These are phyloP conservation scores for Croton laevigatus DNA, from an alignment of 441 rosid species.

Conservation along the genomic window DNA sequence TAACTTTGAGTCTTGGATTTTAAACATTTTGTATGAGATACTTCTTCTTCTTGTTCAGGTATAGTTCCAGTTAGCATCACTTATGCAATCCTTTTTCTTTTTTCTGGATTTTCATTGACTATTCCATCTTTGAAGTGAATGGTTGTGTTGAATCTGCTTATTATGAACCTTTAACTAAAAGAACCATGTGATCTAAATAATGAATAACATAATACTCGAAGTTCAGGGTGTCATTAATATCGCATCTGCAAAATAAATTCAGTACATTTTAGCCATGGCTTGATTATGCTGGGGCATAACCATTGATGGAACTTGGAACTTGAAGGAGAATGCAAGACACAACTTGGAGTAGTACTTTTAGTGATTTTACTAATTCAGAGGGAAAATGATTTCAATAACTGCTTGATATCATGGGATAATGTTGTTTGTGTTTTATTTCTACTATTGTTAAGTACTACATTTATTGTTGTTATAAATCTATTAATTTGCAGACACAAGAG, in stretches of 20 bases:
- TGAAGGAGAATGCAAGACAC: neutral
- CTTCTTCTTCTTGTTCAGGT: slow-evolving; percentile 99
- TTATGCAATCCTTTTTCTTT: neutral
- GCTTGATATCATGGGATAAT: neutral
- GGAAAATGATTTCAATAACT: neutral
- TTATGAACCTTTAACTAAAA: neutral
- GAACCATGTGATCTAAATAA: neutral
- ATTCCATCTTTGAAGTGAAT: neutral
- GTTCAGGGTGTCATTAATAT: neutral
- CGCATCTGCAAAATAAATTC: neutral
- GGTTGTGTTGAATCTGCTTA: neutral
- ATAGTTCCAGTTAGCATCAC: slow-evolving; percentile 14
- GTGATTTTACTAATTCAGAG: neutral
- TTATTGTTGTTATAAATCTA: neutral
- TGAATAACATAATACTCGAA: neutral
- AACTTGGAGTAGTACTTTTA: neutral
- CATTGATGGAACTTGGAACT: neutral
- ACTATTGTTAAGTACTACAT: neutral
- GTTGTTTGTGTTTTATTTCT: neutral
- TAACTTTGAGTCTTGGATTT: slow-evolving; percentile 89
- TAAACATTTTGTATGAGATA: slow-evolving; percentile 81
- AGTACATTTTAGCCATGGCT: neutral
- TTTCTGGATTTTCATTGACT: neutral
- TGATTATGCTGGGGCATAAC: neutral
- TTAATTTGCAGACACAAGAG: slow-evolving; percentile 66